Evolutionary conservation across 768 basidiomycete species (phyloP).

Genomic region (Coprinopsis sp.): DNA sequence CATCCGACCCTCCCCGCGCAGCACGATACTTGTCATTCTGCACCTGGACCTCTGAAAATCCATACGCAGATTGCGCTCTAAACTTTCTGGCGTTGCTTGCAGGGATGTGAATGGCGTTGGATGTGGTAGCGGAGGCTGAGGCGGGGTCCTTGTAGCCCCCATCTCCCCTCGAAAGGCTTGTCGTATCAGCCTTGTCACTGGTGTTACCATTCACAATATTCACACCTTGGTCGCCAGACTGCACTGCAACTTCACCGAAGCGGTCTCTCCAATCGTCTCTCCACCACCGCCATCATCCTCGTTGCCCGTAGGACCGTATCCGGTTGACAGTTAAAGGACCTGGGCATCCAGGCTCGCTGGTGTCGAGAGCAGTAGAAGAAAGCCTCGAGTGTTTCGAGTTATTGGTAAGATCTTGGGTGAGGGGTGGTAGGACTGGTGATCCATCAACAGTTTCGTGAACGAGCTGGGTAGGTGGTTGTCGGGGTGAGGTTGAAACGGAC

Average conservation of each 20-base stretch:
- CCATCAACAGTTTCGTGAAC: slow-evolving; percentile 22
- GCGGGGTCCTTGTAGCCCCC: not conserved
- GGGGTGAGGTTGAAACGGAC: slow-evolving; percentile 39
- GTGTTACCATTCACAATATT: slow-evolving; percentile 6
- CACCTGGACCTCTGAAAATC: slow-evolving; percentile 31
- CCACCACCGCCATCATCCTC: slow-evolving; percentile 33
- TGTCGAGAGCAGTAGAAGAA: slow-evolving; percentile 47
- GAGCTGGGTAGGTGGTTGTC: slow-evolving; percentile 43
- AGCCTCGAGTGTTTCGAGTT: slow-evolving; percentile 37
- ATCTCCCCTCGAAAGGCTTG: not conserved
- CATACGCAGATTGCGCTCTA: slow-evolving; percentile 61
- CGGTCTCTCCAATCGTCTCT: slow-evolving; percentile 60
- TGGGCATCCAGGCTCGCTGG: slow-evolving; percentile 20
- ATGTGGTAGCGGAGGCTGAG: slow-evolving; percentile 6
- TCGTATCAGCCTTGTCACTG: not conserved
- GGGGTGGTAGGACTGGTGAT: slow-evolving; percentile 17
- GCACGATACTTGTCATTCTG: no score
- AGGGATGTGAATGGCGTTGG: no score
- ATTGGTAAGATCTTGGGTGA: slow-evolving; percentile 14
- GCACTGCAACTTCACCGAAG: slow-evolving; percentile 28
- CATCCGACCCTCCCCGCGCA: no score
- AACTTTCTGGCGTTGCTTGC: no score
- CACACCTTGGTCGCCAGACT: slow-evolving; percentile 12
- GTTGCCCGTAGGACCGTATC: slow-evolving; percentile 14
- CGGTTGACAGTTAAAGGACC: slow-evolving; percentile 12